Conservation (phyloP, 306 rosid species). For the Vigna hirtella region DNA sequence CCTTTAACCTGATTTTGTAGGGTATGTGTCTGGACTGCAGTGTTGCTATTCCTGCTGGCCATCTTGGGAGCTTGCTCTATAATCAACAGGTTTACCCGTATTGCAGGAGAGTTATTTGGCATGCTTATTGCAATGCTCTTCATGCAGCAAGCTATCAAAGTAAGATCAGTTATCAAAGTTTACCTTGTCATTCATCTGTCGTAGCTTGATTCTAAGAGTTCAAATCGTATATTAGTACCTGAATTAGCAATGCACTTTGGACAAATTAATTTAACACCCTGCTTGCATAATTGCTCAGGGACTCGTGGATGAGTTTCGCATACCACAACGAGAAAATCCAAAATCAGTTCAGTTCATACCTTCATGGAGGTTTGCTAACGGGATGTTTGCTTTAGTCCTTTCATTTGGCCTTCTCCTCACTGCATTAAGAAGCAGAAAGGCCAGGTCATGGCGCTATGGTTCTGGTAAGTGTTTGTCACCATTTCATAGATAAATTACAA, state of each 20-base stretch:
- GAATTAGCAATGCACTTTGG: neutral
- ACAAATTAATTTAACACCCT: conserved; percentile 5
- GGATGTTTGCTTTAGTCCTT: conserved; percentile 97
- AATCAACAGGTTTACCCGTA: conserved; percentile 90
- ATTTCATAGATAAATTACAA: too few species aligned
- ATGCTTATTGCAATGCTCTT: conserved; percentile 97
- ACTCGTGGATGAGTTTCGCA: conserved; percentile 85
- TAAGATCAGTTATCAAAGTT: conserved; percentile 43
- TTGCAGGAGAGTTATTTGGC: conserved; percentile 96
- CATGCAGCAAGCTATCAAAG: conserved; percentile 96
- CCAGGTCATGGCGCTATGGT: conserved; percentile 98
- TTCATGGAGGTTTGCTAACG: conserved; percentile 96
- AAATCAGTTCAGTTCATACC: conserved; percentile 59
- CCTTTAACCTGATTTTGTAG: conserved; percentile 51
- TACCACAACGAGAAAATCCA: conserved; percentile 67
- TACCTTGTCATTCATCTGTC: conserved; percentile 2
- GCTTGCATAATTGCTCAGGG: conserved; percentile 60
- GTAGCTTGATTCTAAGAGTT: neutral
- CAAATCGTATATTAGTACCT: neutral
- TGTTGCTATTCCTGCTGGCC: conserved; percentile 77
- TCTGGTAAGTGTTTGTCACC: conserved; percentile 57
- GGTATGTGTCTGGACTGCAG: conserved; percentile 97
- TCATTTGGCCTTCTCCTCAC: conserved; percentile 97
- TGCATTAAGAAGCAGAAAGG: conserved; percentile 87
- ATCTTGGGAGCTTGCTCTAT: conserved; percentile 96